phyloP scores from a whole-genome alignment of 331 rosid genomes.

The Spiraea crenata region DNA sequence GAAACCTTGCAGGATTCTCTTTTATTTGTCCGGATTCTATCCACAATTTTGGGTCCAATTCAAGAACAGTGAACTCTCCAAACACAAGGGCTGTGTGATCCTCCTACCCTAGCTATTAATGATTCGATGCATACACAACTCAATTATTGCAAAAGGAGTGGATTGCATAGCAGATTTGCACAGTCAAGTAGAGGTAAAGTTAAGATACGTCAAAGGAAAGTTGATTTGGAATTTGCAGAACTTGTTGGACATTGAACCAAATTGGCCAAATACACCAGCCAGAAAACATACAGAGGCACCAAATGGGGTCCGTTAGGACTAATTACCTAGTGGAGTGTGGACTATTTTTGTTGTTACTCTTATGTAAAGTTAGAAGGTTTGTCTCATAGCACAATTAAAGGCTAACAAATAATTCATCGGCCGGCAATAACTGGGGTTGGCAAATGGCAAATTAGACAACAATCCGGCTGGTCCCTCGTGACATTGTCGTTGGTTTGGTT shows the following conservation, averaged over 20 bases:
- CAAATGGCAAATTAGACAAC: conserved; percentile 34
- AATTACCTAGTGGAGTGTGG: conserved; percentile 27
- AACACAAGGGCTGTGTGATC: conserved; percentile 28
- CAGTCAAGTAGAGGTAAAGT: conserved; percentile 19
- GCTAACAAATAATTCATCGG: conserved; percentile 43
- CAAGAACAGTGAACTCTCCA: conserved; percentile 30
- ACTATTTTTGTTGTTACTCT: conserved; percentile 23
- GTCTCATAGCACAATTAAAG: conserved; percentile 3
- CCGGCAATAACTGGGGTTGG: conserved; percentile 33
- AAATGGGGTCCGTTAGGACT: conserved; percentile 36
- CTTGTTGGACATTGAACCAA: conserved; percentile 31
- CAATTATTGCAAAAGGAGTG: conserved; percentile 46
- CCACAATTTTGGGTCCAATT: conserved; percentile 6
- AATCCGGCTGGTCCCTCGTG: conserved; percentile 39
- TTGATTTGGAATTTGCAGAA: conserved; percentile 25
- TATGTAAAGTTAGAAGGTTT: conserved; percentile 34
- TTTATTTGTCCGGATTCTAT: conserved; percentile 24
- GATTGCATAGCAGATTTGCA: conserved; percentile 21
- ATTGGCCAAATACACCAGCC: conserved; percentile 33
- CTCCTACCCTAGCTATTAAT: conserved; percentile 23
- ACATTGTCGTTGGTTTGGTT: conserved; percentile 36
- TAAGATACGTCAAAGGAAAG: conserved; percentile 18
- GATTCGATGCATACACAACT: conserved; percentile 17
- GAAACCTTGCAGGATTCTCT: conserved; percentile 33
- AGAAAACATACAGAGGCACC: conserved; percentile 19